Evolutionary conservation across 352 stramenopile genomes (phyloP).

Genomic region (Phytophthora foliorum): DNA sequence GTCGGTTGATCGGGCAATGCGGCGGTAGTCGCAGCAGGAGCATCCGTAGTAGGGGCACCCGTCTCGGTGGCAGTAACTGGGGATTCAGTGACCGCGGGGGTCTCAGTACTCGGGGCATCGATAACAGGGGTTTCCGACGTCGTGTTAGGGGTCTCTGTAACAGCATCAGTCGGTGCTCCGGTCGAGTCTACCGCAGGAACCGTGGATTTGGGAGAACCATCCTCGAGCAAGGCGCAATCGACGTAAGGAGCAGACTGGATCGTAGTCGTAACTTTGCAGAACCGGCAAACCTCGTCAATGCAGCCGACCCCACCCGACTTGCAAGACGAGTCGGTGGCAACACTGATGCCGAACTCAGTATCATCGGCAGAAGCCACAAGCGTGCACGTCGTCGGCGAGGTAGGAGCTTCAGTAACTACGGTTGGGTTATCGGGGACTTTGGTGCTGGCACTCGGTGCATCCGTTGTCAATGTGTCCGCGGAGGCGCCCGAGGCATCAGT

Average conservation of each 20-base stretch:
- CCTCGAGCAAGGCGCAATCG: constrained; percentile 21
- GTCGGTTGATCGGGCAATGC: neutral
- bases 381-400: constrained; percentile 14
- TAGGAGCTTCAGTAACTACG: constrained; percentile 6
- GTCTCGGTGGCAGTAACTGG: neutral
- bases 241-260: constrained; percentile 31
- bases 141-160: neutral
- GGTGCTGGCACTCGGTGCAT: neutral
- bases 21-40: neutral
- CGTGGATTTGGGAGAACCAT: constrained; percentile 2
- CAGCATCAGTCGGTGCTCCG: neutral
- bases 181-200: constrained; percentile 6
- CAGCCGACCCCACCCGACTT: constrained; percentile 44
- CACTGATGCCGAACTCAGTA: constrained; percentile 37
- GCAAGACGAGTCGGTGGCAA: constrained; percentile 44
- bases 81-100: neutral
- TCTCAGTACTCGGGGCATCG: neutral
- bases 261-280: constrained; percentile 44
- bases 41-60: neutral
- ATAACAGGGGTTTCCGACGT: neutral
- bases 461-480: neutral
- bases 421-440: neutral
- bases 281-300: constrained; percentile 50
- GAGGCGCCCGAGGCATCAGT: neutral
- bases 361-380: constrained; percentile 35